A percentile compares a stretch with the other conserved stretches of the same genome.
Conservation (phyloP, 2,329 filamentous ascomycete species). For the Aspergillus oerlinghausenensis region DNA sequence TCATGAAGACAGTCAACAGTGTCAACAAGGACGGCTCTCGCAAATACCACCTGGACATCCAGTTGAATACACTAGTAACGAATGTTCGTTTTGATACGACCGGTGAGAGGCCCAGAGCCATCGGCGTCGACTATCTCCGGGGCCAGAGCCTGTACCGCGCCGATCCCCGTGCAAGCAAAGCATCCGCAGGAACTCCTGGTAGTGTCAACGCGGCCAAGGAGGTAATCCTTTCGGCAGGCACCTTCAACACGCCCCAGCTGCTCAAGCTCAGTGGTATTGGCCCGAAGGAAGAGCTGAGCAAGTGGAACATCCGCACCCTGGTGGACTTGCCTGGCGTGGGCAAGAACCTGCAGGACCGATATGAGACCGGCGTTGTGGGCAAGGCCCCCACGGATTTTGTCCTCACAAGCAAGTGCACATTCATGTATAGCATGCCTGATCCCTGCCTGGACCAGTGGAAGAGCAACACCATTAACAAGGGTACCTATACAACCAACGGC, state of each 20-base stretch:
- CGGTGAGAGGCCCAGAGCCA: constrained; percentile 36
- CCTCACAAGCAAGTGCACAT: constrained; percentile 28
- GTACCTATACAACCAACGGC: constrained; percentile 49
- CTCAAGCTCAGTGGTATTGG: constrained; percentile 60
- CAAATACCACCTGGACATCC: constrained; percentile 53
- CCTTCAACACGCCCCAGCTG: constrained; percentile 60
- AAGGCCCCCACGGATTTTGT: constrained; percentile 33
- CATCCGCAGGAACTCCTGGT: constrained; percentile 31
- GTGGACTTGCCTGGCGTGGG: constrained; percentile 58
- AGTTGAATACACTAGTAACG: constrained; percentile 44
- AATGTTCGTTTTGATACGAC: constrained; percentile 41
- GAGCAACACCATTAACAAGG: constrained; percentile 33
- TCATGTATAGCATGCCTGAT: constrained; percentile 26
- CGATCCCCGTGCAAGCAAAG: constrained; percentile 32
- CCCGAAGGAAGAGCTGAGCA: constrained; percentile 47
- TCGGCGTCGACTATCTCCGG: constrained; percentile 45
- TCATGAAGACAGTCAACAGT: constrained; percentile 49
- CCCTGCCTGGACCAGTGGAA: constrained; percentile 44
- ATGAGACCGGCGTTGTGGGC: constrained; percentile 51
- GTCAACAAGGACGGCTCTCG: constrained; percentile 48
- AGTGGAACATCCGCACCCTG: constrained; percentile 48
- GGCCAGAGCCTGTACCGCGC: constrained; percentile 45
- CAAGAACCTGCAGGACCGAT: constrained; percentile 59
- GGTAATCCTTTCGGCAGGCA: constrained; percentile 46
- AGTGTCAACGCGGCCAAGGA: constrained; percentile 38